Evolutionary conservation across 257 asterid genomes (phyloP).

Genomic region (Forsythia viridissima): DNA sequence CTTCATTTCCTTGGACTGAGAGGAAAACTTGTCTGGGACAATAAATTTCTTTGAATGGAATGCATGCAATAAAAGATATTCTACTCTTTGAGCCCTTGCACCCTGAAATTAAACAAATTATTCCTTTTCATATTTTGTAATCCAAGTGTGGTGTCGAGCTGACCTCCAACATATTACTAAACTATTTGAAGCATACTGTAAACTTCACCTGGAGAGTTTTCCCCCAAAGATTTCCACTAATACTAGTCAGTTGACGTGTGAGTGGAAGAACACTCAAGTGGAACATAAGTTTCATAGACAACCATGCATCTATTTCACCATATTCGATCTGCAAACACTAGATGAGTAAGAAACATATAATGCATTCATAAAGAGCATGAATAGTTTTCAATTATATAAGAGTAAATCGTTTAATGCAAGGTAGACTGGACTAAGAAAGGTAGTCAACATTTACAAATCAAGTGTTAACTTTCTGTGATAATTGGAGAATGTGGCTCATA

Average conservation of each 20-base stretch:
- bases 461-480: not conserved
- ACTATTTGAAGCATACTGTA: conserved; percentile 24
- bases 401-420: not conserved
- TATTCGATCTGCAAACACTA: conserved; percentile 66
- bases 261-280: conserved; percentile 94
- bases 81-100: conserved; percentile 99
- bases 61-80: conserved; percentile 84
- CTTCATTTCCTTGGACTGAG: conserved; percentile 58
- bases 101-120: conserved; percentile 60
- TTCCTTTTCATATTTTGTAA: conserved; percentile 16
- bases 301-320: conserved; percentile 98
- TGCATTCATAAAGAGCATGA: conserved; percentile 17
- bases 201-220: conserved; percentile 85
- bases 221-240: conserved; percentile 97
- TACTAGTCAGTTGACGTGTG: conserved; percentile 88
- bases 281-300: conserved; percentile 98
- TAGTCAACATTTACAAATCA: conserved; percentile 7
- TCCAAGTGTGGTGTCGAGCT: not conserved
- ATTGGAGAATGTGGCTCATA: conserved; percentile 14
- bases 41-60: conserved; percentile 92
- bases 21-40: conserved; percentile 81
- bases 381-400: conserved; percentile 5
- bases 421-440: conserved; percentile 6
- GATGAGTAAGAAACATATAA: conserved; percentile 19
- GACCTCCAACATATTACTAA: conserved; percentile 5